These are phyloP conservation scores for Acmispon strigosus DNA, from an alignment of 306 rosid genomes.

Conservation along the genomic window DNA sequence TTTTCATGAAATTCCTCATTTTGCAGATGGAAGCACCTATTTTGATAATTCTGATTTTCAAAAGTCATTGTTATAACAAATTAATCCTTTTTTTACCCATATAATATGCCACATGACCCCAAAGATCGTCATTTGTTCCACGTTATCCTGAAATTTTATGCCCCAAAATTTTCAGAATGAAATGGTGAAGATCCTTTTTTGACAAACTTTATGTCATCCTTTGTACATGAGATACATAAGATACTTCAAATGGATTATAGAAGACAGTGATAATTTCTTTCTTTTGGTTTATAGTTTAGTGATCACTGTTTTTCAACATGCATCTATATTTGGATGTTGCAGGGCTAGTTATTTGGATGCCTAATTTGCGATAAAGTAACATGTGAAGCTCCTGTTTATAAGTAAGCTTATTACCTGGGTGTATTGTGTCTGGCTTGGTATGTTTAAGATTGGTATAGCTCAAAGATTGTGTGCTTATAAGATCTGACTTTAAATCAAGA, in stretches of 20 bases:
- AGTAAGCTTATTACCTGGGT: slow-evolving; percentile 49
- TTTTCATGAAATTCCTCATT: background rate
- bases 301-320: slow-evolving; percentile 49
- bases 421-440: slow-evolving; percentile 25
- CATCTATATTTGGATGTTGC: slow-evolving; percentile 74
- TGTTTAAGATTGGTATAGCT: slow-evolving; percentile 13
- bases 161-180: background rate
- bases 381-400: slow-evolving; percentile 57
- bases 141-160: background rate
- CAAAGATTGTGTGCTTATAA: background rate
- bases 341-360: slow-evolving; percentile 54
- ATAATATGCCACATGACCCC: background rate
- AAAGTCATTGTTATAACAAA: background rate
- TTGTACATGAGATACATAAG: background rate
- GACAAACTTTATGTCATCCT: slow-evolving; percentile 1
- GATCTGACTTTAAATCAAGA: background rate
- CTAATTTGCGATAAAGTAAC: slow-evolving; percentile 48
- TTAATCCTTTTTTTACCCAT: background rate
- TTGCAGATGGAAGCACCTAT: background rate
- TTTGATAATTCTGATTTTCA: background rate
- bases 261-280: background rate
- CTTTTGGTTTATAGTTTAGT: slow-evolving; percentile 39
- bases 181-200: background rate
- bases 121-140: background rate
- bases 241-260: slow-evolving; percentile 11